Evolutionary conservation across 805 yeast species (phyloP).

Genomic region (Monosporozyma solicola): DNA sequence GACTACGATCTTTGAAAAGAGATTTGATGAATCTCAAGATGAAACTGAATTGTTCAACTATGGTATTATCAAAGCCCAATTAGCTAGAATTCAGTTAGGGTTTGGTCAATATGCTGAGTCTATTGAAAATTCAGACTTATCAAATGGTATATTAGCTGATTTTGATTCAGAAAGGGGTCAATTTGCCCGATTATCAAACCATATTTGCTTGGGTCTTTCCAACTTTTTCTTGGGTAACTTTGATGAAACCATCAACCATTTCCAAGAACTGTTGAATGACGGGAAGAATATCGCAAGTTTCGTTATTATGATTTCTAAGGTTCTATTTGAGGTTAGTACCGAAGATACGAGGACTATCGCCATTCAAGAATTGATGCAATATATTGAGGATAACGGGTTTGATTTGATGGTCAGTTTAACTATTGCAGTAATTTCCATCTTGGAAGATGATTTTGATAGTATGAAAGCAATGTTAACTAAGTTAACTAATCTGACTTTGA

Average conservation of each 20-base stretch:
- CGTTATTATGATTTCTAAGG: conserved; percentile 68
- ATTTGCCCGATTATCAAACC: conserved; percentile 42
- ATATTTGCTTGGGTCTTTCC: conserved; percentile 64
- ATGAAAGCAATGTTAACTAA: conserved; percentile 58
- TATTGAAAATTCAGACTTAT: conserved; percentile 49
- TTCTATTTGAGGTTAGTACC: conserved; percentile 65
- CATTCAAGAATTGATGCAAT: conserved; percentile 65
- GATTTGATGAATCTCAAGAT: conserved; percentile 49
- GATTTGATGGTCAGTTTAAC: conserved; percentile 60
- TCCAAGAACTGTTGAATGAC: conserved; percentile 50
- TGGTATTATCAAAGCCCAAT: conserved; percentile 55
- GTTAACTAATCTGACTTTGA: conserved; percentile 41
- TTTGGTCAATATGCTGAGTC: conserved; percentile 46
- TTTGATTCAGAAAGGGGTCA: conserved; percentile 29
- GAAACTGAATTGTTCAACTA: conserved; percentile 39
- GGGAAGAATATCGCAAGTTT: conserved; percentile 55
- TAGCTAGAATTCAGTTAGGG: conserved; percentile 67
- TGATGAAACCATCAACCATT: conserved; percentile 57
- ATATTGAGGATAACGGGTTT: conserved; percentile 55
- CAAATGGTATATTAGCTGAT: conserved; percentile 41
- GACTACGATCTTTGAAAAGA: conserved; percentile 41
- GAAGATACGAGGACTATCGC: conserved; percentile 79
- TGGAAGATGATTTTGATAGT: conserved; percentile 50
- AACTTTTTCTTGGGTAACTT: conserved; percentile 55
- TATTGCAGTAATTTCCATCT: conserved; percentile 69